These are phyloP conservation scores for Marchantia polymorpha DNA, from an alignment of 225 moss, liverwort and hornwort genomes.

Conservation along the genomic window DNA sequence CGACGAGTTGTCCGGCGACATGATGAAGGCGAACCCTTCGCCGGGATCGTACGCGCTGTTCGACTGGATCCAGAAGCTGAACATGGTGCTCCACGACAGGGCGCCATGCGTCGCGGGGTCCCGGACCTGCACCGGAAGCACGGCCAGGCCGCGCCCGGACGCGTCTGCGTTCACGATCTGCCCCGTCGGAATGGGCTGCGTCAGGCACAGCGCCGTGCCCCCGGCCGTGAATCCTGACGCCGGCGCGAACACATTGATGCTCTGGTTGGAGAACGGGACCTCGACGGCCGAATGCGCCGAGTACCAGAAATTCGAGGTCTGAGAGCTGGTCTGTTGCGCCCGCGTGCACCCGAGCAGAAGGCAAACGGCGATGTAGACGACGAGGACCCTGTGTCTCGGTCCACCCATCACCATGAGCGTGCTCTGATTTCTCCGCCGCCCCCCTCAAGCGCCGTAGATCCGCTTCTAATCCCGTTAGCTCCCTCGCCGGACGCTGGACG, in stretches of 20 bases:
- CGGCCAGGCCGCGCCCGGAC: constrained; percentile 12
- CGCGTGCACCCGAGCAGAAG: neutral
- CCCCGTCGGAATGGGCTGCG: neutral
- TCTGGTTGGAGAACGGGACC: neutral
- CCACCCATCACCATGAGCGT: neutral
- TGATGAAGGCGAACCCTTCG: constrained; percentile 45
- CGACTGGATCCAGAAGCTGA: neutral
- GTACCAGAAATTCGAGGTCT: neutral
- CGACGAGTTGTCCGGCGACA: constrained; percentile 13
- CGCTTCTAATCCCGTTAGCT: too few species aligned
- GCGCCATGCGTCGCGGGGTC: constrained; percentile 5
- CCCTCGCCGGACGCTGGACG: too few species aligned
- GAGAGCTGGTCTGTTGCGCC: neutral
- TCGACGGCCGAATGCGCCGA: neutral
- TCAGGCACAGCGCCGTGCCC: constrained; percentile 3
- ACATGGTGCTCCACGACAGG: constrained; percentile 21
- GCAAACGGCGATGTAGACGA: neutral
- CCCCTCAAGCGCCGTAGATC: too few species aligned
- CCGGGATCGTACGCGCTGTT: neutral
- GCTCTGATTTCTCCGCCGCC: too few species aligned
- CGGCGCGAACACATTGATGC: neutral
- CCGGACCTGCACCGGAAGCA: constrained; percentile 9
- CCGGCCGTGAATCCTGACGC: neutral
- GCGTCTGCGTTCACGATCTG: neutral
- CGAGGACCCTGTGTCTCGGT: neutral